These are phyloP conservation scores for Diaporthe batatas DNA, from an alignment of 2,329 filamentous ascomycete genomes.

Conservation along the genomic window DNA sequence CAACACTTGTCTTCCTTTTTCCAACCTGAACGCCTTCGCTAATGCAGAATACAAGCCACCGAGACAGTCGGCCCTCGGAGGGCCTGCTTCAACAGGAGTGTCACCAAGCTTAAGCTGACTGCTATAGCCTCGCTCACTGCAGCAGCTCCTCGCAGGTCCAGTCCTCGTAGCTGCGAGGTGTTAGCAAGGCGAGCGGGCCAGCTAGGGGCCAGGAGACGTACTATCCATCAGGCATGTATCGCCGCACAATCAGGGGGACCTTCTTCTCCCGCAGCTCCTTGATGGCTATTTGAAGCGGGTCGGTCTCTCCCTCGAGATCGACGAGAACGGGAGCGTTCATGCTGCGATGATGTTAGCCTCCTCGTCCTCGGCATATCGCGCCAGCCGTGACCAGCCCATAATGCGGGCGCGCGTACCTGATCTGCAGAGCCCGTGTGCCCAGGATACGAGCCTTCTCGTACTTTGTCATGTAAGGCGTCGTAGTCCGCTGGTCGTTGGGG, in stretches of 20 bases:
- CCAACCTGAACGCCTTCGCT: slow-evolving; percentile 50
- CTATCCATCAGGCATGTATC: slow-evolving; percentile 97
- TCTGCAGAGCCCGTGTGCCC: slow-evolving; percentile 93
- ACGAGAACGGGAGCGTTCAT: slow-evolving; percentile 98
- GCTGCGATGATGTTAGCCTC: slow-evolving; percentile 61
- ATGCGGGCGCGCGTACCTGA: slow-evolving; percentile 75
- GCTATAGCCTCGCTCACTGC: slow-evolving; percentile 55
- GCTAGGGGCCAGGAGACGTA: slow-evolving; percentile 63
- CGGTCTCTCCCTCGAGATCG: slow-evolving; percentile 96
- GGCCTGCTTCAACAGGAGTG: slow-evolving; percentile 26
- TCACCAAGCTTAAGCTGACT: slow-evolving; percentile 23
- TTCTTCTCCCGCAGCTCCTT: slow-evolving; percentile 99
- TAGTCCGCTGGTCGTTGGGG: slow-evolving; percentile 86
- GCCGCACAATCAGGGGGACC: slow-evolving; percentile 93
- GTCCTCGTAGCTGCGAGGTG: slow-evolving; percentile 85
- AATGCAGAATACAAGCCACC: slow-evolving; percentile 46
- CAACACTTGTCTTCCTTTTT: slow-evolving; percentile 35
- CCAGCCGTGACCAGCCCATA: neutral
- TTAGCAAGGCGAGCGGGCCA: slow-evolving; percentile 16
- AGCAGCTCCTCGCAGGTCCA: slow-evolving; percentile 98
- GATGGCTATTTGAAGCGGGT: slow-evolving; percentile 96
- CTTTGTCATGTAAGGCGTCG: slow-evolving; percentile 99
- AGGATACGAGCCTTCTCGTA: slow-evolving; percentile 96
- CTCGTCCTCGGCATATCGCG: slow-evolving; percentile 3
- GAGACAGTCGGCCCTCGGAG: slow-evolving; percentile 31